Percentiles rank a stretch among this genome's conserved stretches.
Evolutionary conservation across 1,284 basidiomycete genomes (phyloP).

Genomic region (Phylloboletellus chloephorus): DNA sequence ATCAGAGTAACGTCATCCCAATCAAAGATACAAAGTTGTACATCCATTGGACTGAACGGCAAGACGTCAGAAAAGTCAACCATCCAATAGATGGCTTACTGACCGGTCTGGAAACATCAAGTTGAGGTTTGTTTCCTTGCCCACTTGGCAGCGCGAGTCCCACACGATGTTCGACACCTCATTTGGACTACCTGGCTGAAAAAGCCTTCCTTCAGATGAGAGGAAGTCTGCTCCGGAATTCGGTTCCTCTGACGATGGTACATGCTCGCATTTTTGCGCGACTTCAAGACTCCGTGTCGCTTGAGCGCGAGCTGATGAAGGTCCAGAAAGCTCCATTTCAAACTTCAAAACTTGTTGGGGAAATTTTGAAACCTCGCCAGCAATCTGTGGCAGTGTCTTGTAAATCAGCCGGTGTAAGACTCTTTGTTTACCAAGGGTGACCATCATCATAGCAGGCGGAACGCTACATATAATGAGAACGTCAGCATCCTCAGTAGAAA

Average conservation of each 20-base stretch:
- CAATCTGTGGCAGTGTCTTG: constrained; percentile 31
- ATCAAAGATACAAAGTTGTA: constrained; percentile 42
- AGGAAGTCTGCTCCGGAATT: background rate
- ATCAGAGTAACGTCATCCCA: constrained; percentile 24
- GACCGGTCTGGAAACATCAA: constrained; percentile 58
- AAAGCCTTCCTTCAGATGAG: background rate
- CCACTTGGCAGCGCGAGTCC: constrained; percentile 17
- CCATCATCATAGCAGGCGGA: constrained; percentile 39
- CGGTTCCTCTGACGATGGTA: background rate
- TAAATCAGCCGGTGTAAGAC: constrained; percentile 56
- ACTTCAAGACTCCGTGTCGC: constrained; percentile 1
- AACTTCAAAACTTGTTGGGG: constrained; percentile 31
- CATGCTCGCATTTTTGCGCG: background rate
- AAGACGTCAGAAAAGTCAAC: constrained; percentile 9
- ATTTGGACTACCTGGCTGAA: background rate
- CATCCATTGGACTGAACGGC: constrained; percentile 43
- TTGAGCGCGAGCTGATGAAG: background rate
- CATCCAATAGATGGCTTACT: constrained; percentile 16
- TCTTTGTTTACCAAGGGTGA: constrained; percentile 35
- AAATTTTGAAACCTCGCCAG: constrained; percentile 8
- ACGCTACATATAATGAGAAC: constrained; percentile 36
- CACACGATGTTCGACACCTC: background rate
- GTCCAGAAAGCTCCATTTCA: constrained; percentile 32
- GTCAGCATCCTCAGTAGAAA: constrained; percentile 3
- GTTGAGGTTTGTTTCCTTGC: constrained; percentile 35